Evolutionary conservation across 1,284 basidiomycete genomes (phyloP).

Genomic region (Moesziomyces globuligerus): DNA sequence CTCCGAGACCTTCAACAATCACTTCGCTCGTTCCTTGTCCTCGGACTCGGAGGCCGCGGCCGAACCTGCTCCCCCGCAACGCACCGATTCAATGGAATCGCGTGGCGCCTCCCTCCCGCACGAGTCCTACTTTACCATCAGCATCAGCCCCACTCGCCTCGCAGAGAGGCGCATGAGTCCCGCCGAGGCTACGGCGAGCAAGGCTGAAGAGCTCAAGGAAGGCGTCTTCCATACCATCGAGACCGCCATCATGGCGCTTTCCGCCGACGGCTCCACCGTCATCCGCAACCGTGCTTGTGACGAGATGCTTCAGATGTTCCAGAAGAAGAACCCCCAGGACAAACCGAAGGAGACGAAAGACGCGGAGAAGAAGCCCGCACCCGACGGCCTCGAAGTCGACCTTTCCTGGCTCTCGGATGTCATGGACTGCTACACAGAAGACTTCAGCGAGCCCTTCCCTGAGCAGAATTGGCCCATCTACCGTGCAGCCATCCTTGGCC

Average conservation of each 20-base stretch:
- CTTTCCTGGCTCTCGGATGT: constrained; percentile 56
- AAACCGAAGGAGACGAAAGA: constrained; percentile 20
- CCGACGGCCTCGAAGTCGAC: constrained; percentile 40
- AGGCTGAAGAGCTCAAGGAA: constrained; percentile 49
- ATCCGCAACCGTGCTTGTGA: constrained; percentile 58
- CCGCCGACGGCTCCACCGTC: constrained; percentile 53
- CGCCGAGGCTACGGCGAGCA: constrained; percentile 30
- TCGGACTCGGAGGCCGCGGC: not conserved
- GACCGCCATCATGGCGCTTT: constrained; percentile 52
- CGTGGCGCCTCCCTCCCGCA: constrained; percentile 37
- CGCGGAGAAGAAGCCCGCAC: constrained; percentile 16
- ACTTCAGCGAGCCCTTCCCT: constrained; percentile 52
- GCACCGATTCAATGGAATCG: constrained; percentile 19
- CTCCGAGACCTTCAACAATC: constrained; percentile 45
- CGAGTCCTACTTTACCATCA: constrained; percentile 58
- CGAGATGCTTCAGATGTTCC: constrained; percentile 51
- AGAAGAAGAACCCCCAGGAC: constrained; percentile 47
- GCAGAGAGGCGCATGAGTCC: constrained; percentile 51
- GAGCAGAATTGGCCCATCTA: constrained; percentile 60
- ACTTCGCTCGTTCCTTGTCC: constrained; percentile 17
- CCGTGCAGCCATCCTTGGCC: constrained; percentile 51
- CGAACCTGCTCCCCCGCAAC: not conserved
- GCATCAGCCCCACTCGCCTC: constrained; percentile 46
- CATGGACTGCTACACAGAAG: constrained; percentile 59
- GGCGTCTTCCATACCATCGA: constrained; percentile 54